These are phyloP conservation scores for Eucalyptus viminalis DNA, from an alignment of 345 rosid genomes.

Conservation along the genomic window DNA sequence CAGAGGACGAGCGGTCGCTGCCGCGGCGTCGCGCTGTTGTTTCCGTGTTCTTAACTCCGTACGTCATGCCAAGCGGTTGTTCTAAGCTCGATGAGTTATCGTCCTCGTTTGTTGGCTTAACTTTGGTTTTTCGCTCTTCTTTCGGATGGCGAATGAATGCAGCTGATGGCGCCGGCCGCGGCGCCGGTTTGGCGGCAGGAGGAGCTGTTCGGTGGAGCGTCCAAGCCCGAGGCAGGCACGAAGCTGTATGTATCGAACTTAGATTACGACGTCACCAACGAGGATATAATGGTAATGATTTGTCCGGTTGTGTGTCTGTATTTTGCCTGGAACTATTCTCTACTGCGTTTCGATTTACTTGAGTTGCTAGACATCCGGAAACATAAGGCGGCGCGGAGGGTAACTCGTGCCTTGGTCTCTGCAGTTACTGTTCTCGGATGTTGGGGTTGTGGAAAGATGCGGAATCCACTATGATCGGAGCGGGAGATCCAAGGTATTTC, in stretches of 20 bases:
- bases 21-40: neutral
- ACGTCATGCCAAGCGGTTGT: too few species aligned
- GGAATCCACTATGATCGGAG: conserved; percentile 39
- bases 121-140: neutral
- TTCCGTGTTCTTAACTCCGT: neutral
- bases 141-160: neutral
- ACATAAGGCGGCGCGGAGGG: neutral
- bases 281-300: conserved; percentile 36
- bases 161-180: conserved; percentile 13
- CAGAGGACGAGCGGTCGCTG: neutral
- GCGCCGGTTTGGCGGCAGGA: neutral
- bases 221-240: conserved; percentile 14
- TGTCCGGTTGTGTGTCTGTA: neutral
- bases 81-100: neutral
- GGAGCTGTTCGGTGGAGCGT: neutral
- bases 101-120: neutral
- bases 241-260: conserved; percentile 48
- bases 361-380: neutral
- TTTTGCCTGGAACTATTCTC: neutral
- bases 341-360: neutral
- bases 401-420: neutral
- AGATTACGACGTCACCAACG: conserved; percentile 39
- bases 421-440: conserved; percentile 47
- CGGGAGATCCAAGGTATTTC: conserved; percentile 56
- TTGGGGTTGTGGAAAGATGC: conserved; percentile 36